Conservation (phyloP, 176 grass and related monocot genomes). For the sorghum (Sorghum bicolor) region Sorghum_bicolor_NCBIv3 NC_012870.2:69396001-69396500, state of each 20-base stretch:
- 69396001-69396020: not conserved
- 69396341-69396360: not conserved
- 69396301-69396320: not conserved
- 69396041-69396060: not conserved
- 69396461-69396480: no score
- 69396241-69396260: not conserved
- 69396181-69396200: not conserved
- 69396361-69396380: not conserved
- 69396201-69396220: not conserved
- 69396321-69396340: not conserved
- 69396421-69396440: not conserved
- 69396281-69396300: not conserved
- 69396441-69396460: not conserved
- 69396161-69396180: not conserved
- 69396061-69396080: not conserved
- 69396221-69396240: not conserved
- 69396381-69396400: not conserved
- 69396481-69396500: not conserved
- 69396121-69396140: not conserved
- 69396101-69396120: not conserved
- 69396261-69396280: not conserved
- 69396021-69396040: not conserved
- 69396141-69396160: not conserved
- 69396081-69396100: not conserved
- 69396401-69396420: not conserved